Conservation (phyloP, 768 basidiomycete genomes). For the Boletus rufocinnamomeus region DNA sequence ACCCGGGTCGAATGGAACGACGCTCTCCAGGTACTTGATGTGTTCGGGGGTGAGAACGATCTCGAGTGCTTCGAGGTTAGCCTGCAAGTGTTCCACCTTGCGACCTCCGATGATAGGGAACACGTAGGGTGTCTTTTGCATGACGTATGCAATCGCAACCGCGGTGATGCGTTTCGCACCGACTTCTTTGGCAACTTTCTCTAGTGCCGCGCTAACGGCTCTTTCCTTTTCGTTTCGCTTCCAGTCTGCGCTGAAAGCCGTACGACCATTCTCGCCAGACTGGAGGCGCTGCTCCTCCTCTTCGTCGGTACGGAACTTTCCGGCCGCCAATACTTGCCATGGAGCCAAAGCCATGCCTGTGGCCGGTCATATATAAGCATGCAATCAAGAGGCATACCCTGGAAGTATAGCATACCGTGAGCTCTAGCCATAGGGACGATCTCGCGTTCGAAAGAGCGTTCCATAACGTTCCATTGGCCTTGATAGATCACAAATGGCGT, state of each 20-base stretch:
- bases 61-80: not conserved
- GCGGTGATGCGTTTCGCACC: not conserved
- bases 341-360: not conserved
- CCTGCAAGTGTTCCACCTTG: not conserved
- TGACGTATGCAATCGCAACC: not conserved
- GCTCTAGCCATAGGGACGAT: conserved; percentile 39
- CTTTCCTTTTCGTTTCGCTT: not conserved
- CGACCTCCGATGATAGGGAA: not conserved
- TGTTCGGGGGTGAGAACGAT: not conserved
- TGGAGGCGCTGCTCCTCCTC: not conserved
- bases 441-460: conserved; percentile 49
- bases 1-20: not conserved
- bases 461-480: conserved; percentile 44
- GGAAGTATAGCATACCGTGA: not conserved
- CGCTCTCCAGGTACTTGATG: not conserved
- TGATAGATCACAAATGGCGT: conserved; percentile 57
- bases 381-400: not conserved
- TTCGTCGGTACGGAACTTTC: not conserved
- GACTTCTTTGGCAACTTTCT: not conserved
- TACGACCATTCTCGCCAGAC: not conserved
- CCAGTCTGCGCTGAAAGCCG: not conserved
- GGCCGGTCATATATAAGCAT: not conserved
- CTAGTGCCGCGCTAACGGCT: not conserved
- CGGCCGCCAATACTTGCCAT: not conserved
- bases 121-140: not conserved